Percentiles rank a stretch among this genome's conserved stretches.
These are phyloP conservation scores for Lachancea dasiensis DNA, from an alignment of 805 yeast genomes.

Conservation along the genomic window DNA sequence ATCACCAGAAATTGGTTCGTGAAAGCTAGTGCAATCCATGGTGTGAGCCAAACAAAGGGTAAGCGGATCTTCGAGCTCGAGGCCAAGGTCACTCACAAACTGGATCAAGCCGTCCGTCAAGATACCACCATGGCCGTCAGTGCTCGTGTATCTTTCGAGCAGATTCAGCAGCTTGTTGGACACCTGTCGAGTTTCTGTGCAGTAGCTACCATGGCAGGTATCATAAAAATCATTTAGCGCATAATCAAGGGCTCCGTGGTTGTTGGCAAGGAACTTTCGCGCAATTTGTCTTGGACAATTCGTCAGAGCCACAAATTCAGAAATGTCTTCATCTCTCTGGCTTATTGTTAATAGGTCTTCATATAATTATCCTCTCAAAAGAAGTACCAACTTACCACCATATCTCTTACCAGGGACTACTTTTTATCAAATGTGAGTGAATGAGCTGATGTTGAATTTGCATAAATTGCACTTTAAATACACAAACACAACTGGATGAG, in stretches of 20 bases:
- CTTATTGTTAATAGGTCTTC: neutral
- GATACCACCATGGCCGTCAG: conserved; percentile 36
- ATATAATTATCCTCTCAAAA: neutral
- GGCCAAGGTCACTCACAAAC: conserved; percentile 60
- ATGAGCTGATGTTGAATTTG: too few species aligned
- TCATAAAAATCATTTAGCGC: conserved; percentile 32
- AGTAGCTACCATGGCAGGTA: conserved; percentile 21
- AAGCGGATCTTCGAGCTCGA: conserved; percentile 67
- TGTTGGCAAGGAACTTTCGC: conserved; percentile 19
- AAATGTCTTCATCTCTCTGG: conserved; percentile 10
- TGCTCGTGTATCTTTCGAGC: conserved; percentile 19
- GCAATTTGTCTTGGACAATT: conserved; percentile 19
- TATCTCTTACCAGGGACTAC: too few species aligned
- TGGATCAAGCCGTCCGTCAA: conserved; percentile 74
- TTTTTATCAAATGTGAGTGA: too few species aligned
- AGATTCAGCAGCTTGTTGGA: conserved; percentile 17
- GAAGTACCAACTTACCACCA: too few species aligned
- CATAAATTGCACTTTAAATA: too few species aligned
- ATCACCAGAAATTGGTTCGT: conserved; percentile 18
- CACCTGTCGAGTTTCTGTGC: conserved; percentile 10
- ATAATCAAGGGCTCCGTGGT: conserved; percentile 27
- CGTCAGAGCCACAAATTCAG: conserved; percentile 23
- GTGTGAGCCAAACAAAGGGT: conserved; percentile 68
- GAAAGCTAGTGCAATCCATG: conserved; percentile 37
- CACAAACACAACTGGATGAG: too few species aligned